A percentile compares a stretch with the other conserved stretches of the same genome.
Conservation (phyloP, 2,329 filamentous ascomycete species). For the Teratosphaeria pseudoeucalypti region DNA sequence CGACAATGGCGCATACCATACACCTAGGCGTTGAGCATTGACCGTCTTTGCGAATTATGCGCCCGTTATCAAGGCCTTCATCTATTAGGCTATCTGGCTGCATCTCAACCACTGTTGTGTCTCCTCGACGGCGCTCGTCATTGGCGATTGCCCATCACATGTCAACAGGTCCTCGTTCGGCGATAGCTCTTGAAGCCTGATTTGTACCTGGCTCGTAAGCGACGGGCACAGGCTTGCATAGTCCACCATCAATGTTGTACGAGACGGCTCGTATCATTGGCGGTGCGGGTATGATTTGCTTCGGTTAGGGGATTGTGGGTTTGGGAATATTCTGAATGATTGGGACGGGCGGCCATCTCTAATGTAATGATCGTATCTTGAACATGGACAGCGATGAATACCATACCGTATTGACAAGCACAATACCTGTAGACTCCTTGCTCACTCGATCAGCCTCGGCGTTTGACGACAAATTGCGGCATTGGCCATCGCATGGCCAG, state of each 20-base stretch:
- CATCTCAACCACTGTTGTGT: not conserved
- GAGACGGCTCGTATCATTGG: not conserved
- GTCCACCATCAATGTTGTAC: not conserved
- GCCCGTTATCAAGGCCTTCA: not conserved
- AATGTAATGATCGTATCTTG: not conserved
- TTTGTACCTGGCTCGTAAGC: not conserved
- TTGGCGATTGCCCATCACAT: not conserved
- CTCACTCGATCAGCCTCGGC: not conserved
- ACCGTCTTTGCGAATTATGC: not conserved
- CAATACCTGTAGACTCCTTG: not conserved
- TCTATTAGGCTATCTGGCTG: not conserved
- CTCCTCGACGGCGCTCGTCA: not conserved
- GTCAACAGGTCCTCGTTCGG: not conserved
- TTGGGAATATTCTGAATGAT: not conserved
- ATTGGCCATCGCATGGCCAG: not conserved
- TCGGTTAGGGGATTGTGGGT: not conserved
- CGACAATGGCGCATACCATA: not conserved
- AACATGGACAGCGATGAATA: not conserved
- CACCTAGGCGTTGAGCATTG: not conserved
- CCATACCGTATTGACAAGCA: not conserved
- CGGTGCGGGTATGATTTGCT: not conserved
- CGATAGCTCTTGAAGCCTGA: not conserved
- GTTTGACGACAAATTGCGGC: not conserved
- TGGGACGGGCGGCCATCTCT: not conserved
- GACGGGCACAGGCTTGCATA: not conserved